A percentile compares a stretch with the other conserved stretches of the same genome.
Evolutionary conservation across 2,329 filamentous ascomycete genomes (phyloP).

Genomic region (Fusarium sp.): DNA sequence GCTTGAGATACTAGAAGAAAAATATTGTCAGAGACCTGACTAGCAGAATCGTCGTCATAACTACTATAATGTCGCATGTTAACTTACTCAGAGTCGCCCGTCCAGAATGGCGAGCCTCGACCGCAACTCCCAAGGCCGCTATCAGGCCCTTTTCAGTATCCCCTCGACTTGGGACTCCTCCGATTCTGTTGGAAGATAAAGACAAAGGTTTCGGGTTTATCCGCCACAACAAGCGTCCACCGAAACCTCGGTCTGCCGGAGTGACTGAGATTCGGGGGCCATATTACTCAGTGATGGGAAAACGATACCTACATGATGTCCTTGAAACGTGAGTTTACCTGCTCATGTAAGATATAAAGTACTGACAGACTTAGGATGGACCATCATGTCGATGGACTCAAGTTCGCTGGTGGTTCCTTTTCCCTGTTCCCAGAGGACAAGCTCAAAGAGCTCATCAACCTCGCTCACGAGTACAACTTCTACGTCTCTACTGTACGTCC

Average conservation of each 20-base stretch:
- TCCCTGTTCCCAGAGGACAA: background rate
- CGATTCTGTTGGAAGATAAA: constrained; percentile 3
- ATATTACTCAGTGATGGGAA: constrained; percentile 65
- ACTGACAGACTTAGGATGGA: constrained; percentile 52
- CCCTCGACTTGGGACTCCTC: background rate
- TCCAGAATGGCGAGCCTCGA: background rate
- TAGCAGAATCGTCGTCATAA: fast-evolving
- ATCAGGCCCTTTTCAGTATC: background rate
- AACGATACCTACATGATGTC: constrained; percentile 61
- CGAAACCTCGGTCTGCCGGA: constrained; percentile 59
- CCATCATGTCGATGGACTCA: constrained; percentile 63
- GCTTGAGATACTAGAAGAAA: background rate
- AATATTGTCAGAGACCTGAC: background rate
- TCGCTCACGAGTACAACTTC: constrained; percentile 12
- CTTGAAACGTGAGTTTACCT: constrained; percentile 56
- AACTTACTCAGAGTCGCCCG: background rate
- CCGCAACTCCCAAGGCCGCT: background rate
- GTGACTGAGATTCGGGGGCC: constrained; percentile 66
- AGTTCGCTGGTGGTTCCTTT: constrained; percentile 58
- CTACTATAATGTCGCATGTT: background rate
- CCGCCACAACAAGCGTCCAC: constrained; percentile 57
- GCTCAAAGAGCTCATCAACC: constrained; percentile 5
- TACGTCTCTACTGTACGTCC: constrained; percentile 20
- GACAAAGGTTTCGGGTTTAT: constrained; percentile 47
- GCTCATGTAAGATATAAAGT: too few species aligned